phyloP scores from a whole-genome alignment of 2,329 filamentous ascomycete genomes.

The Aspergillus niger region DNA sequence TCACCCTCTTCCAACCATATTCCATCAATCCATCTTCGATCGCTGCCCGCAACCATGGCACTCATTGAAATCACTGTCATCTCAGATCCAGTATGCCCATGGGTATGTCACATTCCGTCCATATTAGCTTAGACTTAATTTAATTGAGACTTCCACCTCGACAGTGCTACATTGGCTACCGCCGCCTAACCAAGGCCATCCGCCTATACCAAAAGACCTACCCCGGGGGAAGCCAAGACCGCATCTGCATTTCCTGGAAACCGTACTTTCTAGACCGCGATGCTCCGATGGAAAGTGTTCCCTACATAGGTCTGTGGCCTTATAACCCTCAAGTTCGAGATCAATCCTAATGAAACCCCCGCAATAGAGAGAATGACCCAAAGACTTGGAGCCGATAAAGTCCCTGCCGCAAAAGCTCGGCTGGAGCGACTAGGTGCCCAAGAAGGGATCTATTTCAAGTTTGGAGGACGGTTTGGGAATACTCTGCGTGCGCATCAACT shows the following conservation, averaged over 20 bases:
- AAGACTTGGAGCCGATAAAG: conserved; percentile 18
- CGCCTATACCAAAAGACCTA: conserved; percentile 44
- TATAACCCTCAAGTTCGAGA: background rate
- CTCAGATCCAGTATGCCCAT: conserved; percentile 37
- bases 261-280: conserved; percentile 42
- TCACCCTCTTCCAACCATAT: too few relatives aligned
- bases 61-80: conserved; percentile 27
- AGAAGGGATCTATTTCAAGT: conserved; percentile 21
- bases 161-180: conserved; percentile 47
- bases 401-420: conserved; percentile 18
- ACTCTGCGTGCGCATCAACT: conserved; percentile 22
- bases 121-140: conserved; percentile 16
- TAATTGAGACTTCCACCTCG: background rate
- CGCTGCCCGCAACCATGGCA: conserved; percentile 8
- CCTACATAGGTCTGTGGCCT: conserved; percentile 13
- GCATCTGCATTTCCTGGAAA: conserved; percentile 39
- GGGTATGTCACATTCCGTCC: conserved; percentile 8
- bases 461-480: conserved; percentile 24
- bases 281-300: conserved; percentile 14
- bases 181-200: conserved; percentile 42
- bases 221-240: conserved; percentile 39
- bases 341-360: accelerated
- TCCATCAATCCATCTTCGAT: background rate
- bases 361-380: conserved; percentile 24
- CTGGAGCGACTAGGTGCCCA: conserved; percentile 18